These are phyloP conservation scores for Volutella citrinella DNA, from an alignment of 2,329 filamentous ascomycete genomes.

Conservation along the genomic window DNA sequence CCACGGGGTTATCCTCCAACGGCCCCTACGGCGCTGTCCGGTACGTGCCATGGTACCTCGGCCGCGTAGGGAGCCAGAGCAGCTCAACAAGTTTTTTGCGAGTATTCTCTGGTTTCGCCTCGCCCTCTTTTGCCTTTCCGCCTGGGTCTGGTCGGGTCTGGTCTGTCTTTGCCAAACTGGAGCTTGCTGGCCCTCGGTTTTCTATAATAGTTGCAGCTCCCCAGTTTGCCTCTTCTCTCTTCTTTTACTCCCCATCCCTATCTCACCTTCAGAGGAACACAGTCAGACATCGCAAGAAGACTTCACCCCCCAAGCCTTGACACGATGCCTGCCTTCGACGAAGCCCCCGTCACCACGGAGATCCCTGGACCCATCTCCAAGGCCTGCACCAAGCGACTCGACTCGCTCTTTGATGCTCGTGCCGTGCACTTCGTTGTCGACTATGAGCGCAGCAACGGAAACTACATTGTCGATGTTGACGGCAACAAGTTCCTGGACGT, in stretches of 20 bases:
- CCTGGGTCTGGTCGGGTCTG: too few species aligned
- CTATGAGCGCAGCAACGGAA: slow-evolving; percentile 50
- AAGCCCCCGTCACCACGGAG: slow-evolving; percentile 34
- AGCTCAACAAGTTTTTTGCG: too few species aligned
- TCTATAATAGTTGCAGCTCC: too few species aligned
- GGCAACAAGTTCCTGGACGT: slow-evolving; percentile 49
- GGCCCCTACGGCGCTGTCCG: too few species aligned
- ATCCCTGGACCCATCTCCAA: slow-evolving; percentile 39
- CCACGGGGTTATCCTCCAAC: too few species aligned
- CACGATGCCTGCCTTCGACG: slow-evolving; percentile 31
- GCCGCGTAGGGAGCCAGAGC: too few species aligned
- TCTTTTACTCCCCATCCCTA: slow-evolving; percentile 7
- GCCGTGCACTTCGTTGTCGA: slow-evolving; percentile 52
- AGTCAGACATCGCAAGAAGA: slow-evolving; percentile 4
- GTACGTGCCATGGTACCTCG: too few species aligned
- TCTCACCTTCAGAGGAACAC: slow-evolving; percentile 13
- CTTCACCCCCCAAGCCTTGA: slow-evolving; percentile 12
- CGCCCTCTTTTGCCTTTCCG: too few species aligned
- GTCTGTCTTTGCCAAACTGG: too few species aligned
- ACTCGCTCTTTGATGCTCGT: slow-evolving; percentile 49
- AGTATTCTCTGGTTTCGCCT: too few species aligned
- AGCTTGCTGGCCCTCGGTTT: too few species aligned
- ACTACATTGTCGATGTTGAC: slow-evolving; percentile 51
- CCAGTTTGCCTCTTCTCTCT: too few species aligned
- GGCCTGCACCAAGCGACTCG: slow-evolving; percentile 39